These are phyloP conservation scores for Candida glucosophila DNA, from an alignment of 1,139 yeast species.

Conservation along the genomic window DNA sequence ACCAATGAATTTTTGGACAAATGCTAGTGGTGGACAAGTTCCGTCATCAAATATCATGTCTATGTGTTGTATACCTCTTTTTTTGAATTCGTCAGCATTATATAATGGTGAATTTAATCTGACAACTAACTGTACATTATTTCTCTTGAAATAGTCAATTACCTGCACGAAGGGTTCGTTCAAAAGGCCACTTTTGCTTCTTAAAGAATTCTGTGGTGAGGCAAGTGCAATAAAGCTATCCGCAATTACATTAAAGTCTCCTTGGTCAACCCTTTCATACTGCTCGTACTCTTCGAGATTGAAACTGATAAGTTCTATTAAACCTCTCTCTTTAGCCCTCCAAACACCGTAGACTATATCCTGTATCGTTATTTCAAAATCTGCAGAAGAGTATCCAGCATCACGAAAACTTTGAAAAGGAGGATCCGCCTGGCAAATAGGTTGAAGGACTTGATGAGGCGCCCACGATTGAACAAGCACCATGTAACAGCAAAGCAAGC, in stretches of 20 bases:
- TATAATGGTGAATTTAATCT: slow-evolving; percentile 87
- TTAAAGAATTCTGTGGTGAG: slow-evolving; percentile 72
- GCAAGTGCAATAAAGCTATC: slow-evolving; percentile 97
- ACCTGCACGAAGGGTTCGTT: slow-evolving; percentile 77
- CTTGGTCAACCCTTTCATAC: slow-evolving; percentile 93
- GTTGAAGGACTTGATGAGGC: slow-evolving; percentile 94
- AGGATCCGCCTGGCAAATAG: slow-evolving; percentile 85
- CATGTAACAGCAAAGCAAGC: slow-evolving; percentile 91
- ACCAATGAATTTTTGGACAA: slow-evolving; percentile 86
- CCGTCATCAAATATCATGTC: slow-evolving; percentile 98
- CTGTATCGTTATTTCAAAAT: slow-evolving; percentile 85
- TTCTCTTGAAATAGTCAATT: slow-evolving; percentile 59
- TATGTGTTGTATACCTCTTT: slow-evolving; percentile 75
- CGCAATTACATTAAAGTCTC: slow-evolving; percentile 86
- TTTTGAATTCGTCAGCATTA: slow-evolving; percentile 75
- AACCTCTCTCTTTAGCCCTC: slow-evolving; percentile 94
- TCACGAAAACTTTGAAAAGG: slow-evolving; percentile 94
- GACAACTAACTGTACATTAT: slow-evolving; percentile 81
- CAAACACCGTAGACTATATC: slow-evolving; percentile 94
- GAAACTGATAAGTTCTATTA: slow-evolving; percentile 81
- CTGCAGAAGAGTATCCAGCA: slow-evolving; percentile 95
- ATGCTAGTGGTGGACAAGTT: slow-evolving; percentile 91
- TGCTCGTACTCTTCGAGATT: slow-evolving; percentile 90
- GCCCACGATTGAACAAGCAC: slow-evolving; percentile 94
- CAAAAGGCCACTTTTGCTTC: slow-evolving; percentile 33